These are phyloP conservation scores for Heteromeles arbutifolia DNA, from an alignment of 306 rosid species.

Conservation along the genomic window DNA sequence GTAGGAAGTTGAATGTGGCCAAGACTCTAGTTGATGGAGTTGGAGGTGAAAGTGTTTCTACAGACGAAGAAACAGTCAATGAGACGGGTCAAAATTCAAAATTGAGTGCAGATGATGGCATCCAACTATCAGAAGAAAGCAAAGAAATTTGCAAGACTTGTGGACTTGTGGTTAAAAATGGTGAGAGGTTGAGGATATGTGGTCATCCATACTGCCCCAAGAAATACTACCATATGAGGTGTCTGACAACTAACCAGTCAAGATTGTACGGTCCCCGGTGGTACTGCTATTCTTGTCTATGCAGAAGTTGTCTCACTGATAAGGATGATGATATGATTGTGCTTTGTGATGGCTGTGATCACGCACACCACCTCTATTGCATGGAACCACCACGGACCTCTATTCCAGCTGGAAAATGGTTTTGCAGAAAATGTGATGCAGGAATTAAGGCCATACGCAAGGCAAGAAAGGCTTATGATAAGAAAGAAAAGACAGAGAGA, in stretches of 20 bases:
- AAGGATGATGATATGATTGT: slow-evolving; percentile 60
- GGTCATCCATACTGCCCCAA: slow-evolving; percentile 52
- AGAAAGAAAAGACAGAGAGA: slow-evolving; percentile 22
- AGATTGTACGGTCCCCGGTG: slow-evolving; percentile 44
- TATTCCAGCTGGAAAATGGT: slow-evolving; percentile 78
- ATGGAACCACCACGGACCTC: slow-evolving; percentile 51
- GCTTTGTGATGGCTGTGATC: slow-evolving; percentile 90
- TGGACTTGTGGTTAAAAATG: slow-evolving; percentile 33
- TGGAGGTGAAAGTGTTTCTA: slow-evolving; percentile 33
- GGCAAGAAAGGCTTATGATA: slow-evolving; percentile 52
- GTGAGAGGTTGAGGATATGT: slow-evolving; percentile 42
- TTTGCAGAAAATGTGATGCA: slow-evolving; percentile 62
- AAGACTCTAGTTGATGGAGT: slow-evolving; percentile 27
- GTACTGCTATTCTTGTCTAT: slow-evolving; percentile 94
- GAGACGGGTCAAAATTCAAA: slow-evolving; percentile 48
- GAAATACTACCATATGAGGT: slow-evolving; percentile 63
- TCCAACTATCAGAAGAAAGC: slow-evolving; percentile 23
- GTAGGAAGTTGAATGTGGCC: slow-evolving; percentile 56
- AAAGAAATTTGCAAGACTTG: slow-evolving; percentile 52
- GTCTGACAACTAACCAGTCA: slow-evolving; percentile 63
- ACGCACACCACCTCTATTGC: slow-evolving; percentile 84
- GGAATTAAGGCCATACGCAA: slow-evolving; percentile 49
- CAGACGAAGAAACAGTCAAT: slow-evolving; percentile 33
- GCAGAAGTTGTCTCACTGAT: slow-evolving; percentile 65
- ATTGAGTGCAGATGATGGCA: slow-evolving; percentile 34